Evolutionary conservation across 495 filamentous ascomycete species (phyloP).

Genomic region (Lasiosphaeria miniovina): DNA sequence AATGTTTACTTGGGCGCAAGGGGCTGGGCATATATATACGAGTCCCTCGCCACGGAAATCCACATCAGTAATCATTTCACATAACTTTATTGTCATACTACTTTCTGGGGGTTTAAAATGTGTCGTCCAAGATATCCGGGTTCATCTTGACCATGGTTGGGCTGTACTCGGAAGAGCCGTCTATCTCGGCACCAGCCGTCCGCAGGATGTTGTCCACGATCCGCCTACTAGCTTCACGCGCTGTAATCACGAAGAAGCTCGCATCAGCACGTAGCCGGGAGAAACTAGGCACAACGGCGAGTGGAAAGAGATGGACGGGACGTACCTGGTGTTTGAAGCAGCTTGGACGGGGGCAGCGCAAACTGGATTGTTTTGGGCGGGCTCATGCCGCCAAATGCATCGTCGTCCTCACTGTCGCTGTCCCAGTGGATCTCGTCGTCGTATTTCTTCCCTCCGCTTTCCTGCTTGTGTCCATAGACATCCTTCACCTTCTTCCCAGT

Average conservation of each 20-base stretch:
- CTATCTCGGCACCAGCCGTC: constrained; percentile 72
- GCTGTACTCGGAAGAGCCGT: constrained; percentile 58
- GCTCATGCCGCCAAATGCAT: constrained; percentile 67
- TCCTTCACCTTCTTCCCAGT: constrained; percentile 43
- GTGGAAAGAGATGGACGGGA: constrained; percentile 5
- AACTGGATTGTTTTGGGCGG: constrained; percentile 99
- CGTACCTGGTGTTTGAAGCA: constrained; percentile 89
- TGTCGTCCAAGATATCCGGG: constrained; percentile 64
- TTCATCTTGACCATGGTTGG: constrained; percentile 72
- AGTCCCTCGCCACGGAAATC: too few species aligned
- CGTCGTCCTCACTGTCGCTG: constrained; percentile 59
- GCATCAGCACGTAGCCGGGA: too few species aligned
- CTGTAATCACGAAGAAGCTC: constrained; percentile 34
- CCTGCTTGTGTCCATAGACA: constrained; percentile 28
- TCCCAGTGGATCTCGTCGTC: constrained; percentile 60
- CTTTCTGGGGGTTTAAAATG: constrained; percentile 48
- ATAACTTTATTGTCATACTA: too few species aligned
- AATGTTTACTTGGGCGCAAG: too few species aligned
- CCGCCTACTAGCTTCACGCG: constrained; percentile 82
- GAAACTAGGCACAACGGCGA: neutral
- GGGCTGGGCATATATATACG: too few species aligned
- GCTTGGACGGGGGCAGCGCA: constrained; percentile 76
- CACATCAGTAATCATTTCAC: too few species aligned
- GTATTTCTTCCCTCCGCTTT: constrained; percentile 5
- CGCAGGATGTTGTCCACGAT: constrained; percentile 89